These are phyloP conservation scores for Fraxinus latifolia DNA, from an alignment of 305 asterid species.

Conservation along the genomic window DNA sequence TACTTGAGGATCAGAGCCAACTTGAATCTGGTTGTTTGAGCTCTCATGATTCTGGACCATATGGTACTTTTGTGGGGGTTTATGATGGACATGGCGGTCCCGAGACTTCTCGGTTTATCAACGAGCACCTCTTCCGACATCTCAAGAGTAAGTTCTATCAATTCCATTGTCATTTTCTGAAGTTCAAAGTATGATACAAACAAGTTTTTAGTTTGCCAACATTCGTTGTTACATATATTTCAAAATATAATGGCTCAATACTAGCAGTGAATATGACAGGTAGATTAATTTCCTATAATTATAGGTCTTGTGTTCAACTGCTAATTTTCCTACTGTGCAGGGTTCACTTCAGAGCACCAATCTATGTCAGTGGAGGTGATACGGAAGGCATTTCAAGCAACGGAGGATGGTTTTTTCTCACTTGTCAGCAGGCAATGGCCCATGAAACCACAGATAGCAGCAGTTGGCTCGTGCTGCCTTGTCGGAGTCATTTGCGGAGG, in stretches of 20 bases:
- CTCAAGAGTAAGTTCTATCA: slow-evolving; percentile 60
- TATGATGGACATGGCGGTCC: slow-evolving; percentile 81
- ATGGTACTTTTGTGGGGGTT: slow-evolving; percentile 66
- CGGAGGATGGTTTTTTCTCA: slow-evolving; percentile 82
- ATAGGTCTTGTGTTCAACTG: neutral
- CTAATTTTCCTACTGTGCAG: slow-evolving; percentile 35
- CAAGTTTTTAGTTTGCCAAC: slow-evolving; percentile 10
- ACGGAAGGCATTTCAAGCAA: slow-evolving; percentile 81
- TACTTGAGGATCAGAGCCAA: slow-evolving; percentile 79
- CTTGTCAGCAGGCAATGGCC: slow-evolving; percentile 73
- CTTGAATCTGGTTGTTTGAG: slow-evolving; percentile 68
- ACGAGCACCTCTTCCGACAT: slow-evolving; percentile 72
- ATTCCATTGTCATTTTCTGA: slow-evolving; percentile 11
- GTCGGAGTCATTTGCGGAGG: slow-evolving; percentile 72
- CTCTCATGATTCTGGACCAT: slow-evolving; percentile 56
- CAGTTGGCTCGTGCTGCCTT: slow-evolving; percentile 91
- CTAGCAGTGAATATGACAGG: slow-evolving; percentile 12
- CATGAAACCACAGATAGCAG: slow-evolving; percentile 76
- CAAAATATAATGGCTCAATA: neutral
- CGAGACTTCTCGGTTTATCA: slow-evolving; percentile 67
- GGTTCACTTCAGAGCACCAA: slow-evolving; percentile 69
- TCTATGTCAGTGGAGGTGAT: slow-evolving; percentile 83
- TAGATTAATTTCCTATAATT: neutral
- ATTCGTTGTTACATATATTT: neutral
- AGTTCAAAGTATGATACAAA: neutral